Evolutionary conservation across 345 rosid genomes (phyloP).

Genomic region (Populus tremula): DNA sequence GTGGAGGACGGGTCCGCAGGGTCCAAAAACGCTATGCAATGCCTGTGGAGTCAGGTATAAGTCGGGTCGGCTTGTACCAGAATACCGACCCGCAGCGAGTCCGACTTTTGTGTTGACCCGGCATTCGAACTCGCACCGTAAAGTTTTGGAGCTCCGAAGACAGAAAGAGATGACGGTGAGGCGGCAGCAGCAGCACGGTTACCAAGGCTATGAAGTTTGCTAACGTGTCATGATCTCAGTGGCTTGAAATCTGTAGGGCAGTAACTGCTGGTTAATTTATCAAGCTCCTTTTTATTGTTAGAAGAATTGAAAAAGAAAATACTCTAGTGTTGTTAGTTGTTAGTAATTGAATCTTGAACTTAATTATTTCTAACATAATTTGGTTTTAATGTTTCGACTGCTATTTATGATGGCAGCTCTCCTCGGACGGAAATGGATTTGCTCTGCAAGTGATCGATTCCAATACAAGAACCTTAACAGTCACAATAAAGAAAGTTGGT

Average conservation of each 20-base stretch:
- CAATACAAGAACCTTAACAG: no score
- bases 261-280: background rate
- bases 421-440: background rate
- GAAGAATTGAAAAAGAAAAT: background rate
- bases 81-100: slow-evolving; percentile 78
- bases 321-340: background rate
- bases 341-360: background rate
- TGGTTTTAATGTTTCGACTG: background rate
- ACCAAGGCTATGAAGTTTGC: slow-evolving; percentile 42
- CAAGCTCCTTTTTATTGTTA: background rate
- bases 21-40: slow-evolving; percentile 75
- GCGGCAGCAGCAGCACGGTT: slow-evolving; percentile 20
- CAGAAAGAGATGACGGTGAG: slow-evolving; percentile 50
- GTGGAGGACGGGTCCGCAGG: slow-evolving; percentile 80
- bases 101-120: slow-evolving; percentile 73
- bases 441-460: background rate
- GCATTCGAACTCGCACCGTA: slow-evolving; percentile 83
- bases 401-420: background rate
- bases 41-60: slow-evolving; percentile 83
- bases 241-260: background rate
- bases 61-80: slow-evolving; percentile 78
- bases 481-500: no score
- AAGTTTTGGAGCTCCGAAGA: slow-evolving; percentile 76
- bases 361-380: background rate
- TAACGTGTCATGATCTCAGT: slow-evolving; percentile 25